Evolutionary conservation across 352 stramenopile genomes (phyloP), one percentile per base, ranked within the genome.

Genomic region (Blastocystis sp.): DNA sequence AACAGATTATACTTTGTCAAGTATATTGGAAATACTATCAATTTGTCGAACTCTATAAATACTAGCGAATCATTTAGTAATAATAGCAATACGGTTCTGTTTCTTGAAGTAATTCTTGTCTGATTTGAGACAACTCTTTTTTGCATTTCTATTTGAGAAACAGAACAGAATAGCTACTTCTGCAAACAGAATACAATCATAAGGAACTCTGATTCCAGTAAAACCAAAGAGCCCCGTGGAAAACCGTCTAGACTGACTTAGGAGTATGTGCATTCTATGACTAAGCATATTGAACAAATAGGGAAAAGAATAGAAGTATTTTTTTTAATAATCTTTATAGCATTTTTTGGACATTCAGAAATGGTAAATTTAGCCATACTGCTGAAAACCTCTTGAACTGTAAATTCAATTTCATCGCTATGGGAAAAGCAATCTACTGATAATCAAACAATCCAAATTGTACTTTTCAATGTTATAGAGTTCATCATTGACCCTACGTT

Each of bases 191-290:
- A 84, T 26, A 23, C 53, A 43, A n/a, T 84, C 73, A 43, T 47
- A 64, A 18, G 73, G 73, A n/a, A 64, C 55, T 18, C 20, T 63
- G 29, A 84, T 84, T 66, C 50, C 73, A 26, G 73, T 68, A 43
- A 84, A 84, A 20, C 73, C 73, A 45, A 84, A 64, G 11, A 84
- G 39, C n/a, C 73, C 73, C 2, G 43, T 77, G 23, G 66, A 77
- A 77, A 77, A 53, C 23, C 15, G 20, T 77, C 66, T 59, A 59
- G 50, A 59, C 11, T 59, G 50, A 13, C 50, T 59, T 59, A n/a
- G 20, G 3, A 59, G 50, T n/a, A 2, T n/a, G 3, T n/a, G 1
- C 50, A 59, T 2, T n/a, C 11, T 59, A 3, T n/a, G 50, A 59
- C 20, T 13, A 2, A 59, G 50, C 50, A 59, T 59, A n/a, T 13